These are phyloP conservation scores for Ajuga reptans DNA, from an alignment of 305 asterid species.

Conservation along the genomic window DNA sequence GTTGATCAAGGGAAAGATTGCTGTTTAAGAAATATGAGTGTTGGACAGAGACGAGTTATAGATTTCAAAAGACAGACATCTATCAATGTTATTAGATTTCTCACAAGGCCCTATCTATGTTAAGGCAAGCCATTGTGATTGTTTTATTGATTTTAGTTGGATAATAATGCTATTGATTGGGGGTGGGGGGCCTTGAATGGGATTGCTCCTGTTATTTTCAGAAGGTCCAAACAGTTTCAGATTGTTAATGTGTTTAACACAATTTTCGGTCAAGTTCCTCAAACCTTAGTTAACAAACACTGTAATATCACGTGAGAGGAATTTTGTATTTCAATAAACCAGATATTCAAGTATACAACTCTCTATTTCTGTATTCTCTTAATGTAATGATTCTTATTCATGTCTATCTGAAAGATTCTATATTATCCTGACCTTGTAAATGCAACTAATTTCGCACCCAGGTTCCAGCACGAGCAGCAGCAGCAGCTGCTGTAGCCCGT, in stretches of 20 bases:
- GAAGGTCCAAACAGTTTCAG: background rate
- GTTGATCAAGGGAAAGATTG: background rate
- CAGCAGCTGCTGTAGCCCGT: constrained; percentile 97
- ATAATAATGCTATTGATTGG: background rate
- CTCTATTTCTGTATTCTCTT: background rate
- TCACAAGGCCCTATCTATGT: background rate
- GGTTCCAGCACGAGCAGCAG: constrained; percentile 99
- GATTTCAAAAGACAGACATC: background rate
- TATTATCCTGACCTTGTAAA: constrained; percentile 10
- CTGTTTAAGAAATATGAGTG: background rate
- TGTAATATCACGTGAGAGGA: background rate
- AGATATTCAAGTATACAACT: background rate
- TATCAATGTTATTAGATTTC: background rate
- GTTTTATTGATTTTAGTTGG: constrained; percentile 11
- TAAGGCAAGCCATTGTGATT: background rate
- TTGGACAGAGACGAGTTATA: background rate
- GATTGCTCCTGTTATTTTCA: constrained; percentile 1
- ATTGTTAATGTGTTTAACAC: background rate
- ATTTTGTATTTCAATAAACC: background rate
- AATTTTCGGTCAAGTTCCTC: constrained; percentile 4
- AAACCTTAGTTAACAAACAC: background rate
- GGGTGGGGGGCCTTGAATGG: constrained; percentile 1
- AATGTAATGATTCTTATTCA: background rate
- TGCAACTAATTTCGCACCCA: constrained; percentile 26
- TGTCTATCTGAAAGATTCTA: background rate